Base-by-base conservation (phyloP, 441 rosid genomes). In the Populus hybrid region DNA sequence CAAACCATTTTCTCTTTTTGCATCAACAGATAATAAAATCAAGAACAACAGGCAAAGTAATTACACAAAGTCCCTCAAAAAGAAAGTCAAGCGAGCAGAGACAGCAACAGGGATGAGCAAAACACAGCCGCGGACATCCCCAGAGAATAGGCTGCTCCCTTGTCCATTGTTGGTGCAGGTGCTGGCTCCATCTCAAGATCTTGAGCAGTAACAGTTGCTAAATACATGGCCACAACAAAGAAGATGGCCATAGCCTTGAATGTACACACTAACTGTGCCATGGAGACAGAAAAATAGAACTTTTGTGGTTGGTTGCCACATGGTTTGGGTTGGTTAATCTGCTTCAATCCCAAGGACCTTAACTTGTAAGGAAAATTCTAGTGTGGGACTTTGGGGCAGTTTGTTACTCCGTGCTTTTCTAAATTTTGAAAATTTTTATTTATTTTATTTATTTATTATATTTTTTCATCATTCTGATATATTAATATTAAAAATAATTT, bases 81-180 rank as follows among this genome's bases (percentile, higher is more conserved):
- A 36, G 6, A 67, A 78, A 14, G 7, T 26, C 10, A 7, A 18
- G 64, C 1, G 10, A 70, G 30, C 63, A 72, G 35, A 12, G 85
- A 80, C n/a, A 80, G 46, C 26, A 83, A 9, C 40, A 83, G 5
- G 12, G 83, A 80, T 6, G 79, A 72, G 61, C 83, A 70, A 6
- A 83, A n/a, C 7, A 74, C 66, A 65, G 83, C 81, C 16, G 32
- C 83, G 3, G 83, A 80, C n/a, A 67, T 28, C 10, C 54, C 74
- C 36, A 75, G 0, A 42, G 83, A 77, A 73, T 30, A 77, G 3
- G 81, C 83, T 42, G 80, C 82, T 61, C 81, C 84, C 42, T 24
- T 64, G 72, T 12, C 74, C 63, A 59, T 59, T 14, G 69, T 0
- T 34, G 79, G 82, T 5, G 82, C 69, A 8, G 86, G 86, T 1